Evolutionary conservation across 2,329 filamentous ascomycete species (phyloP), one percentile per base, ranked within the genome.

Genomic region (Chrysoporthe puriensis): DNA sequence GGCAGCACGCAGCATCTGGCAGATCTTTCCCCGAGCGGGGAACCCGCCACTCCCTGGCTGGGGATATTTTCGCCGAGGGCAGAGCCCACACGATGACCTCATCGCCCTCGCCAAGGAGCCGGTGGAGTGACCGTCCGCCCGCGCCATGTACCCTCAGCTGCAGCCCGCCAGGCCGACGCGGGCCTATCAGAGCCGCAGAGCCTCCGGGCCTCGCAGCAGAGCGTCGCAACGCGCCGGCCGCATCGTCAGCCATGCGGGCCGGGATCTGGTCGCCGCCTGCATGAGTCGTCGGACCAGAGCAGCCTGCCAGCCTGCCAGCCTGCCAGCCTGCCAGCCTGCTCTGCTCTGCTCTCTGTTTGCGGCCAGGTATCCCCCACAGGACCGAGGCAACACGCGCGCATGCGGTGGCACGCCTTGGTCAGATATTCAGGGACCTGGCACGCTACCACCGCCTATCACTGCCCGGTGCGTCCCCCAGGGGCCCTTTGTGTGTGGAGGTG

Each of bases 21-120:
- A 14, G 50, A 48, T 58, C 63, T 67, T 67, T 60, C 26, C 61
- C 65, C 34, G 60, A 69, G 68, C 58, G 62, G 68, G 68, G 68
- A 69, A 69, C 34, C 67, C 64, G 67, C 34, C 50, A 60, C 40
- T 46, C 40, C 67, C 62, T 69, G 67, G 67, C 64, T 62, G 50
- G 16, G 43, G 40, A 66, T 42, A 36, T 54, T 68, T 65, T 65
- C 46, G 63, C 62, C 62, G 62, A 66, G 21, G 7, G n/a, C 14
- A 59, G 54, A 34, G 32, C 18, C 66, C 62, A 64, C 59, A 46
- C 46, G 46, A 63, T 66, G 64, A 66, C 60, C 60, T 66, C 67
- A 69, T 65, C 18, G 21, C 26, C 44, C 46, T 43, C 8, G 4
- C 32, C 62, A 50, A 68, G 26, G n/a, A 50, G 42, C 50, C 50